Percentiles rank a stretch among this genome's conserved stretches.
These are phyloP conservation scores for Hordeum marinum DNA, from an alignment of 176 grass and related monocot species.

Conservation along the genomic window DNA sequence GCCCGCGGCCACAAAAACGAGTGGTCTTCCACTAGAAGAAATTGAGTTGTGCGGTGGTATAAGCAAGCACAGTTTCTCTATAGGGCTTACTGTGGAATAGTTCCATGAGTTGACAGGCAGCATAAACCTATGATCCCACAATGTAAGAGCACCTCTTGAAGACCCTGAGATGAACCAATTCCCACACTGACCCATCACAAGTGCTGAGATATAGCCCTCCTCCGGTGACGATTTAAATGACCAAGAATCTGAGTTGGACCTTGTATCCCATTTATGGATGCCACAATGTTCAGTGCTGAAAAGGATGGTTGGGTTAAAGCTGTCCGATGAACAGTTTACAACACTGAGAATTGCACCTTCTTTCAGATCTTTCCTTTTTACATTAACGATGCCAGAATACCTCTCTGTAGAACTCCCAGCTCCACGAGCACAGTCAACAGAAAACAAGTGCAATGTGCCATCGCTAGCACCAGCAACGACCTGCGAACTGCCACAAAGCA, in stretches of 20 bases:
- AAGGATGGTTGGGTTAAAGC: constrained; percentile 68
- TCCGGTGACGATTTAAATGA: constrained; percentile 68
- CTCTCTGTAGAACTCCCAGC: constrained; percentile 71
- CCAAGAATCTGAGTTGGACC: constrained; percentile 74
- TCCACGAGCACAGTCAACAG: constrained; percentile 80
- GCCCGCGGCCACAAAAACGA: constrained; percentile 89
- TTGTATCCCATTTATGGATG: constrained; percentile 88
- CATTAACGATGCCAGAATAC: constrained; percentile 81
- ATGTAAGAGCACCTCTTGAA: constrained; percentile 83
- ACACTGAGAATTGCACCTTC: constrained; percentile 85
- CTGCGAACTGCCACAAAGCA: constrained; percentile 74
- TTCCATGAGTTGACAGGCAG: constrained; percentile 96
- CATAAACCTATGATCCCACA: constrained; percentile 97
- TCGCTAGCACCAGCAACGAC: constrained; percentile 78
- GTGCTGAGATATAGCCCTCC: constrained; percentile 73
- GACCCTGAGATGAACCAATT: constrained; percentile 99
- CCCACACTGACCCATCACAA: constrained; percentile 83
- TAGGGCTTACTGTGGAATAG: constrained; percentile 68
- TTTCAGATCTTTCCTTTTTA: constrained; percentile 67
- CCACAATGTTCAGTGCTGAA: constrained; percentile 81
- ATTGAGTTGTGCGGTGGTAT: constrained; percentile 67
- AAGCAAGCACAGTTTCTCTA: constrained; percentile 93
- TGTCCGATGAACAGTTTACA: constrained; percentile 70
- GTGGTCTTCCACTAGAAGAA: constrained; percentile 56
- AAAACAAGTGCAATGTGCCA: constrained; percentile 80